Base-by-base conservation (phyloP, 139 green algal genomes). In the Chlamydomonas applanata region DNA sequence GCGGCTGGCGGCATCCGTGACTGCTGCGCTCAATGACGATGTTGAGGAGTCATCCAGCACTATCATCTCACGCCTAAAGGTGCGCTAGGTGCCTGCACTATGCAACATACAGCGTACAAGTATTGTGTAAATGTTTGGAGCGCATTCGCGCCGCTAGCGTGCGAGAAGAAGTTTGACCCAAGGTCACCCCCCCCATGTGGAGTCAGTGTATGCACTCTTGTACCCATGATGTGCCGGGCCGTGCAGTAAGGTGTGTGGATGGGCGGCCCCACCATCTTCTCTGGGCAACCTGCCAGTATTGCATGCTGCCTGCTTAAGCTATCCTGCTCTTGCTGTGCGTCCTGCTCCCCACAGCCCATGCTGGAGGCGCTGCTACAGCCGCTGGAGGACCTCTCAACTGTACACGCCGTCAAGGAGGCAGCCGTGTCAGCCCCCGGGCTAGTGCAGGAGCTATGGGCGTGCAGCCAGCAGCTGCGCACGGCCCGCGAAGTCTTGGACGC, bases 371-470 rank as follows among this genome's bases (percentile, higher is more conserved):
- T 76, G 32, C 49, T 34, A 3, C 70, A 69, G 54, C 32, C 52
- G 2, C 3, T 76, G 27, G 66, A 35, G 9, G 36, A 57, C 30
- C 24, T 76, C 5, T 32, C n/a, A 17, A 24, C 32, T 5, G 34
- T 71, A 22, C 34, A 52, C 19, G 40, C 36, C 3, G 64, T 71
- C 13, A 71, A 71, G 36, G 64, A 71, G 19, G 64, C 40, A 22
- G 64, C 64, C 7, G 30, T 40, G n/a, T 29, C 17, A 17, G 56
- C 70, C 11, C 56, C 70, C 33, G n/a, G 19, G 3, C n/a, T 30
- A 35, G 52, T 76, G 25, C 53, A 54, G 56, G 70, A 76, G 33
- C 70, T 67, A 16, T 76, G 34, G 34, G 9, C 4, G 20, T 2
- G 11, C 13, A 32, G 19, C 27, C 54, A 67, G 70, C 54, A 69